A percentile compares a stretch with the other conserved stretches of the same genome.
Conservation (phyloP, 192 early-diverging fungal genomes). For the Coemansia sp. region DNA sequence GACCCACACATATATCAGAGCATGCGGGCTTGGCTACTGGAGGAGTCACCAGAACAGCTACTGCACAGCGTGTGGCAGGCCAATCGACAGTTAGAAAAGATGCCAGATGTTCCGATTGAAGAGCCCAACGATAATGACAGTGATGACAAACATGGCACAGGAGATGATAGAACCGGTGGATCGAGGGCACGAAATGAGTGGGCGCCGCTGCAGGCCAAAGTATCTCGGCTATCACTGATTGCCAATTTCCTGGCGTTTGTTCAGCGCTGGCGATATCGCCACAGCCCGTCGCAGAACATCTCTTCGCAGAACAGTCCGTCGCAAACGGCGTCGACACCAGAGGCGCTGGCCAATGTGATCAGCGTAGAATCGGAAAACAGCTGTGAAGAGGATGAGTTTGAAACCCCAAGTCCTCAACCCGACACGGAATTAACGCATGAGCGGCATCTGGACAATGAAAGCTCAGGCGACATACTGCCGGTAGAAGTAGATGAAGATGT, state of each 20-base stretch:
- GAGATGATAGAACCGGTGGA: background rate
- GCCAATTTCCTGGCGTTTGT: conserved; percentile 39
- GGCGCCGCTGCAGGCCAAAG: conserved; percentile 10
- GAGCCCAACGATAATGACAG: background rate
- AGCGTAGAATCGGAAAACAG: conserved; percentile 18
- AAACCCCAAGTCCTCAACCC: background rate
- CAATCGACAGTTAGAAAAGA: conserved; percentile 41
- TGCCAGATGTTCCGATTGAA: conserved; percentile 24
- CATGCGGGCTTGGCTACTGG: conserved; percentile 37
- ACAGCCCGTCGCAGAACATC: background rate
- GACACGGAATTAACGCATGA: background rate
- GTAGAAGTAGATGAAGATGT: background rate
- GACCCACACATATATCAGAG: conserved; percentile 23
- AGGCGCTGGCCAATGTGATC: conserved; percentile 8
- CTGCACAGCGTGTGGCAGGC: conserved; percentile 11
- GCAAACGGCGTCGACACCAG: background rate
- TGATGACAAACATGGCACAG: conserved; percentile 1
- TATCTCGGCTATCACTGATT: conserved; percentile 26
- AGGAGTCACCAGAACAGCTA: conserved; percentile 6
- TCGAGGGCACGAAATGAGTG: background rate
- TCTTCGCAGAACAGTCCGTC: no score
- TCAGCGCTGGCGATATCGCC: conserved; percentile 29
- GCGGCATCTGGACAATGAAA: background rate
- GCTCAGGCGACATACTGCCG: background rate
- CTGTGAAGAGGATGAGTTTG: conserved; percentile 9